phyloP scores from a whole-genome alignment of 2,329 filamentous ascomycete species.

The Calcarisporium arbuscula region DNA sequence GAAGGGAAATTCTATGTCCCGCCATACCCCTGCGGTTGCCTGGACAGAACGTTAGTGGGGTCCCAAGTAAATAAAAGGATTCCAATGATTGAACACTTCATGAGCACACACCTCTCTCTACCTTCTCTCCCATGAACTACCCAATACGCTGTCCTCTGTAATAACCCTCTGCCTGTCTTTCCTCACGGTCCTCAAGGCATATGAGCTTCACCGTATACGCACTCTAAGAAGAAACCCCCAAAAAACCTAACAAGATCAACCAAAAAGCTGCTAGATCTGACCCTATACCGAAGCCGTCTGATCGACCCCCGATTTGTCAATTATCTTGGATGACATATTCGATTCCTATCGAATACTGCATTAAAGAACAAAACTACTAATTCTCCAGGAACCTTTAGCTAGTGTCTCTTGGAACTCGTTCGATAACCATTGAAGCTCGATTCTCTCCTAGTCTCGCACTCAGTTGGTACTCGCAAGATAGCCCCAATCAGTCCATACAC shows the following conservation, averaged over 20 bases:
- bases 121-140: conserved; percentile 9
- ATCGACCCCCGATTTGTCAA: conserved; percentile 38
- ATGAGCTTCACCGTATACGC: too few relatives aligned
- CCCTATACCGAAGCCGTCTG: conserved; percentile 37
- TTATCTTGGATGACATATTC: conserved; percentile 37
- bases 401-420: conserved; percentile 54
- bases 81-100: conserved; percentile 13
- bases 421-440: conserved; percentile 34
- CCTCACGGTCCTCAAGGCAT: too few relatives aligned
- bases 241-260: conserved; percentile 21
- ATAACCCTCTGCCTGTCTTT: too few relatives aligned
- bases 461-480: conserved; percentile 12
- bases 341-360: conserved; percentile 41
- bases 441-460: too few relatives aligned
- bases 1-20: too few relatives aligned
- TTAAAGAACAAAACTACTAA: conserved; percentile 39
- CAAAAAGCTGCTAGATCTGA: conserved; percentile 42
- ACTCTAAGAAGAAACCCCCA: too few relatives aligned
- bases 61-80: conserved; percentile 41
- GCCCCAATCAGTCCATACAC: neutral
- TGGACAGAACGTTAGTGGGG: conserved; percentile 27
- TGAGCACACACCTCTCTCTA: conserved; percentile 17
- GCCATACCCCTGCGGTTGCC: conserved; percentile 24
- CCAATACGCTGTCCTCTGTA: conserved; percentile 16
- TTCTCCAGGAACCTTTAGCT: conserved; percentile 51